These are phyloP conservation scores for Aspergillus taichungensis DNA, from an alignment of 495 filamentous ascomycete genomes.

Conservation along the genomic window DNA sequence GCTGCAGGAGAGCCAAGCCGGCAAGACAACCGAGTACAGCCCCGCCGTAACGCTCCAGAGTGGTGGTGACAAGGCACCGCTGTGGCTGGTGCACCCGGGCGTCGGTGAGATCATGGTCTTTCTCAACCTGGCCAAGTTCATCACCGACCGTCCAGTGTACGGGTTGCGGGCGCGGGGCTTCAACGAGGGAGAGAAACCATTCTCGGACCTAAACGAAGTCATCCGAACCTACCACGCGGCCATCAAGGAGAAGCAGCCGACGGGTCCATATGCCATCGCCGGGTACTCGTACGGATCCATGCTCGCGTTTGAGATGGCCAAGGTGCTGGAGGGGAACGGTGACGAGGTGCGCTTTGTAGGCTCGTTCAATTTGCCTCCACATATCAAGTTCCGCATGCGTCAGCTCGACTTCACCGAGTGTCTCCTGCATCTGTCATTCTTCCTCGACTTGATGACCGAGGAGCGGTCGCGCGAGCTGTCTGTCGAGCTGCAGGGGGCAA, in stretches of 20 bases:
- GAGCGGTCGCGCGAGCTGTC: slow-evolving; percentile 15
- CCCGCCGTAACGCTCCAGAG: slow-evolving; percentile 38
- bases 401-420: slow-evolving; percentile 36
- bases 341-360: slow-evolving; percentile 22
- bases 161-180: slow-evolving; percentile 48
- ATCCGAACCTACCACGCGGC: slow-evolving; percentile 32
- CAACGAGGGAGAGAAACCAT: slow-evolving; percentile 28
- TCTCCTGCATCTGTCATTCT: slow-evolving; percentile 40
- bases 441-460: slow-evolving; percentile 39
- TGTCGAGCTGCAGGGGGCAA: slow-evolving; percentile 3
- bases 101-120: slow-evolving; percentile 51
- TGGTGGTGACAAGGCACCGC: slow-evolving; percentile 31
- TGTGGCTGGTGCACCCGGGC: slow-evolving; percentile 51
- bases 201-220: slow-evolving; percentile 25
- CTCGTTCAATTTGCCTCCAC: slow-evolving; percentile 36
- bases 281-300: slow-evolving; percentile 48
- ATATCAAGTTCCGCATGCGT: slow-evolving; percentile 45
- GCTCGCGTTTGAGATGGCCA: slow-evolving; percentile 47
- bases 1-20: too few species aligned
- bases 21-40: slow-evolving; percentile 26
- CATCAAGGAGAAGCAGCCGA: slow-evolving; percentile 38
- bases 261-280: slow-evolving; percentile 47
- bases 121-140: slow-evolving; percentile 35
- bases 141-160: slow-evolving; percentile 43
- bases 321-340: slow-evolving; percentile 29